These are phyloP conservation scores for Diaporthe humulicola DNA, from an alignment of 2,329 filamentous ascomycete genomes.

Conservation along the genomic window DNA sequence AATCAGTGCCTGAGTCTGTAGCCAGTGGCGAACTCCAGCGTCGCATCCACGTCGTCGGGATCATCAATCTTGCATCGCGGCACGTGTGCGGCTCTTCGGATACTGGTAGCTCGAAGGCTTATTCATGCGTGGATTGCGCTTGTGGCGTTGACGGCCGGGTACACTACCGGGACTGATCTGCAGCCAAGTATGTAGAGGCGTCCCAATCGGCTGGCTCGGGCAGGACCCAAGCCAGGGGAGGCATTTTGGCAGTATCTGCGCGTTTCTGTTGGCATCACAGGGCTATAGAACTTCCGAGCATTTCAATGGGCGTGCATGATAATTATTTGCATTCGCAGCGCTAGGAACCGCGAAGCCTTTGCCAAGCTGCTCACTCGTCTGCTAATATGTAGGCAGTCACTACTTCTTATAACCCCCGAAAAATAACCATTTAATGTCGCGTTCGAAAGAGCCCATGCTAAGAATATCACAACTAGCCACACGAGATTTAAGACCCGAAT, in stretches of 20 bases:
- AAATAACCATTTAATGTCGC: too few species aligned
- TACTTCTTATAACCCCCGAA: too few species aligned
- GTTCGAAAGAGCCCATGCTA: too few species aligned
- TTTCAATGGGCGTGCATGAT: not conserved
- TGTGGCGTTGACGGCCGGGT: conserved; percentile 12
- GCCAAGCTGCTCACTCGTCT: not conserved
- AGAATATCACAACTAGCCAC: too few species aligned
- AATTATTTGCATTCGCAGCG: not conserved
- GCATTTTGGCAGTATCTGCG: not conserved
- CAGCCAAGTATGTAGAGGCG: conserved; percentile 15
- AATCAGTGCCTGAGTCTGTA: not conserved
- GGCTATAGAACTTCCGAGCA: not conserved
- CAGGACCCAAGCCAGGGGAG: not conserved
- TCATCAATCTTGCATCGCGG: conserved; percentile 22
- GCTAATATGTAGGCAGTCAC: too few species aligned
- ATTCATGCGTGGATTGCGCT: not conserved
- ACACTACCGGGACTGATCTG: conserved; percentile 25
- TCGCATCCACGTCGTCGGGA: not conserved
- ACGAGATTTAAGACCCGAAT: too few species aligned
- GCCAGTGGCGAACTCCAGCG: not conserved
- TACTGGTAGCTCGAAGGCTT: conserved; percentile 5
- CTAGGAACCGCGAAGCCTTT: not conserved
- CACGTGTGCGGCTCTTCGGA: conserved; percentile 28
- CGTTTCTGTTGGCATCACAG: not conserved
- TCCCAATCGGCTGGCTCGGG: conserved; percentile 17